Percentiles rank a stretch among this genome's conserved stretches.
Evolutionary conservation across 306 rosid species (phyloP).

Genomic region (Rubus parviflorus): DNA sequence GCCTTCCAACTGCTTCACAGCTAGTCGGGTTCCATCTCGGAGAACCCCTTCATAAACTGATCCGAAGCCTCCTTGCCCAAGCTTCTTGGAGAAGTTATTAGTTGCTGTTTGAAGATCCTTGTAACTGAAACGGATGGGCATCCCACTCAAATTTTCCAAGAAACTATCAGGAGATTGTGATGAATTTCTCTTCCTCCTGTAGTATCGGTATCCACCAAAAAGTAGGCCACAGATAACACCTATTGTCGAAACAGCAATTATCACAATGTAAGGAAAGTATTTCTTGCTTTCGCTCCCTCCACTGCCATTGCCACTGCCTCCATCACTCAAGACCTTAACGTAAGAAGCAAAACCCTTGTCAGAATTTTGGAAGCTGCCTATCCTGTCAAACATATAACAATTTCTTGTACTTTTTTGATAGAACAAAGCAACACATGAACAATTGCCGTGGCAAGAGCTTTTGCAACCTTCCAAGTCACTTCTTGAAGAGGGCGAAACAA

Average conservation of each 20-base stretch:
- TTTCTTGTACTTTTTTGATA: slow-evolving; percentile 65
- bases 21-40: slow-evolving; percentile 68
- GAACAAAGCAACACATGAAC: slow-evolving; percentile 80
- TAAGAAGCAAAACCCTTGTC: slow-evolving; percentile 53
- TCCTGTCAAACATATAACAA: slow-evolving; percentile 60
- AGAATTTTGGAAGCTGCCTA: slow-evolving; percentile 74
- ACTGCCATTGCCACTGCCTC: slow-evolving; percentile 7
- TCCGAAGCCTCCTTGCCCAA: slow-evolving; percentile 93
- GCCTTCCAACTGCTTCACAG: slow-evolving; percentile 87
- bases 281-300: slow-evolving; percentile 39
- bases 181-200: slow-evolving; percentile 40
- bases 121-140: slow-evolving; percentile 76
- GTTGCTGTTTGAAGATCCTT: slow-evolving; percentile 74
- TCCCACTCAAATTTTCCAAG: slow-evolving; percentile 66
- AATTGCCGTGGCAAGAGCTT: slow-evolving; percentile 54
- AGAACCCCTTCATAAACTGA: slow-evolving; percentile 80
- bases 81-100: slow-evolving; percentile 70
- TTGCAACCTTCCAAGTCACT: slow-evolving; percentile 63
- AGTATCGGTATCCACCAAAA: slow-evolving; percentile 47
- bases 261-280: slow-evolving; percentile 44
- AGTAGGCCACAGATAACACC: slow-evolving; percentile 48
- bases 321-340: slow-evolving; percentile 53
- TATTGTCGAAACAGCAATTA: slow-evolving; percentile 49
- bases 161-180: slow-evolving; percentile 56
- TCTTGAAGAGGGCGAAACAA: slow-evolving; percentile 52